These are phyloP conservation scores for Phytophthora foliorum DNA, from an alignment of 352 stramenopile genomes.

Conservation along the genomic window DNA sequence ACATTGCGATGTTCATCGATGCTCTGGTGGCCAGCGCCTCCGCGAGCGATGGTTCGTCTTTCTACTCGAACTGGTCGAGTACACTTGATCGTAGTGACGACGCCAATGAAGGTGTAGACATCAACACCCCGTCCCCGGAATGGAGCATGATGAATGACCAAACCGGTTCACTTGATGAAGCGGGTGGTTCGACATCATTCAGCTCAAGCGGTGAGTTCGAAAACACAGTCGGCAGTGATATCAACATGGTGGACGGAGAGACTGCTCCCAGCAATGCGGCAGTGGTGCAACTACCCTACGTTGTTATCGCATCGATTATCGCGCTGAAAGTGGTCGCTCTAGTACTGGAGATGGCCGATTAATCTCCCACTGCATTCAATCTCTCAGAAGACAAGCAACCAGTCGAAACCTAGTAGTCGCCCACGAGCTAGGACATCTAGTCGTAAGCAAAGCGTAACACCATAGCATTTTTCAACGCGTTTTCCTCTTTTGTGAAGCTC, in stretches of 20 bases:
- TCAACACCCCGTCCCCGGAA: conserved; percentile 6
- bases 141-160: conserved; percentile 1
- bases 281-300: background rate
- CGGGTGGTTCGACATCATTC: background rate
- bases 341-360: background rate
- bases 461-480: background rate
- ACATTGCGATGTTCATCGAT: conserved; percentile 21
- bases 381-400: background rate
- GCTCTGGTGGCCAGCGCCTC: conserved; percentile 5
- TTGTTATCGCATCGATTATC: background rate
- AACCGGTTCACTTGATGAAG: conserved; percentile 9
- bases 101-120: background rate
- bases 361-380: background rate
- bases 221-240: conserved; percentile 6
- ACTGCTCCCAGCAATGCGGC: background rate
- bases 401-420: background rate
- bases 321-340: conserved; percentile 2
- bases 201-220: conserved; percentile 6
- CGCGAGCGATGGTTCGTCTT: background rate
- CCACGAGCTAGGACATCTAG: background rate
- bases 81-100: background rate
- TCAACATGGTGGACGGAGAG: conserved; percentile 19
- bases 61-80: conserved; percentile 20
- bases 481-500: no score
- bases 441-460: background rate